Percentiles rank a stretch among this genome's conserved stretches.
These are phyloP conservation scores for Populus hybrid DNA, from an alignment of 441 rosid genomes.

Conservation along the genomic window DNA sequence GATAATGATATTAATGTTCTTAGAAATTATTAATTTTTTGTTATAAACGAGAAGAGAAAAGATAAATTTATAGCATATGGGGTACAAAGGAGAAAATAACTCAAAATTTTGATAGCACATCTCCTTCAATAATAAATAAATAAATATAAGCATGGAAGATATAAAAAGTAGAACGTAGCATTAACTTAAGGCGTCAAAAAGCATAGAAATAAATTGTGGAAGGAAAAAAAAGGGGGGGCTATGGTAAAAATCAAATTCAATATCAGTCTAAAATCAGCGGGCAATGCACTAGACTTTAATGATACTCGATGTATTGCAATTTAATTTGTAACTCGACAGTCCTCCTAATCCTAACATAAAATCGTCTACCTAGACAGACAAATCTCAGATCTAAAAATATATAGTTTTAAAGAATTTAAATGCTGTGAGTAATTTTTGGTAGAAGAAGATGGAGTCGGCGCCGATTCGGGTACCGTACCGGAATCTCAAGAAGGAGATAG, in stretches of 20 bases:
- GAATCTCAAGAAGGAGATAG: constrained; percentile 64
- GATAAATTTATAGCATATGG: not conserved
- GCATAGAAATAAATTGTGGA: too few relatives aligned
- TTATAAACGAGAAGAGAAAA: not conserved
- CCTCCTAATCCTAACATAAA: not conserved
- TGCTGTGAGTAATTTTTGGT: not conserved
- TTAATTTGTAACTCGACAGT: not conserved
- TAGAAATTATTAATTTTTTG: too few relatives aligned
- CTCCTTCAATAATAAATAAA: too few relatives aligned
- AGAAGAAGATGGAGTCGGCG: constrained; percentile 42
- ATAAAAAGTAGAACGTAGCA: too few relatives aligned
- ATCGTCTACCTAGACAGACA: not conserved
- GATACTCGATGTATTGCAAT: not conserved
- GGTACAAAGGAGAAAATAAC: not conserved
- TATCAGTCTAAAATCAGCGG: not conserved
- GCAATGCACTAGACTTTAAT: not conserved
- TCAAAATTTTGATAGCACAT: too few relatives aligned
- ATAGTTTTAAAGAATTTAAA: too few relatives aligned
- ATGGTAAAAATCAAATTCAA: too few relatives aligned
- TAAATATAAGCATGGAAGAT: too few relatives aligned
- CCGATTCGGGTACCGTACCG: constrained; percentile 67
- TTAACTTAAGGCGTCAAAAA: too few relatives aligned
- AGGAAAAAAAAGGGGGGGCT: too few relatives aligned
- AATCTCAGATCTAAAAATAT: not conserved
- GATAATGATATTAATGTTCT: not conserved